Evolutionary conservation across 202 grass and related monocot species (phyloP).

Genomic region (Zizania palustris): DNA sequence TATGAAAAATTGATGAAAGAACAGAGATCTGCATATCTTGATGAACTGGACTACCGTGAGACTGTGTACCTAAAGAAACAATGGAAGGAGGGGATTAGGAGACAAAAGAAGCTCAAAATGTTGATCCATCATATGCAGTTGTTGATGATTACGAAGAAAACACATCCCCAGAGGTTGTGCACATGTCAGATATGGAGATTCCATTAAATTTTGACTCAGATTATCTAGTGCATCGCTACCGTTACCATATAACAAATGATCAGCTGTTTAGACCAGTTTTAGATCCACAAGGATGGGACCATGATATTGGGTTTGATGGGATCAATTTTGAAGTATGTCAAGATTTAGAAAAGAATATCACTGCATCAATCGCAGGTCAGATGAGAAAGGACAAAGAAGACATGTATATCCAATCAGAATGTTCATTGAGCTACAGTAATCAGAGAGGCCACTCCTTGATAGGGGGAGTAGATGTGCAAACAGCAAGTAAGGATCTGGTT

Average conservation of each 20-base stretch:
- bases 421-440: slow-evolving; percentile 53
- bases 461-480: slow-evolving; percentile 71
- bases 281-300: slow-evolving; percentile 94
- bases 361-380: slow-evolving; percentile 63
- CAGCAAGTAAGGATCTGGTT: slow-evolving; percentile 69
- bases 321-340: slow-evolving; percentile 76
- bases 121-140: slow-evolving; percentile 6
- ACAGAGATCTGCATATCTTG: slow-evolving; percentile 86
- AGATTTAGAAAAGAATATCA: slow-evolving; percentile 50
- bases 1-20: slow-evolving; percentile 71
- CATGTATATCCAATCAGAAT: slow-evolving; percentile 79
- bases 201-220: slow-evolving; percentile 77
- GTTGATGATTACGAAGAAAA: slow-evolving; percentile 62
- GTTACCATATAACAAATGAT: slow-evolving; percentile 66
- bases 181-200: slow-evolving; percentile 82
- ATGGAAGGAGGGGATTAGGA: slow-evolving; percentile 72
- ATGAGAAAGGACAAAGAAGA: slow-evolving; percentile 96
- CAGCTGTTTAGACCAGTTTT: slow-evolving; percentile 80
- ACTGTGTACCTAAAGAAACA: slow-evolving; percentile 91
- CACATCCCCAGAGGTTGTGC: slow-evolving; percentile 57
- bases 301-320: slow-evolving; percentile 90
- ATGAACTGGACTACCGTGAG: slow-evolving; percentile 94
- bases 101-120: slow-evolving; percentile 54
- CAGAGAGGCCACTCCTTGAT: slow-evolving; percentile 47
- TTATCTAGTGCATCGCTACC: slow-evolving; percentile 65